A percentile compares a stretch with the other conserved stretches of the same genome.
Evolutionary conservation across 1,139 yeast genomes (phyloP).

Genomic region (Saccharomyces hybrid): DNA sequence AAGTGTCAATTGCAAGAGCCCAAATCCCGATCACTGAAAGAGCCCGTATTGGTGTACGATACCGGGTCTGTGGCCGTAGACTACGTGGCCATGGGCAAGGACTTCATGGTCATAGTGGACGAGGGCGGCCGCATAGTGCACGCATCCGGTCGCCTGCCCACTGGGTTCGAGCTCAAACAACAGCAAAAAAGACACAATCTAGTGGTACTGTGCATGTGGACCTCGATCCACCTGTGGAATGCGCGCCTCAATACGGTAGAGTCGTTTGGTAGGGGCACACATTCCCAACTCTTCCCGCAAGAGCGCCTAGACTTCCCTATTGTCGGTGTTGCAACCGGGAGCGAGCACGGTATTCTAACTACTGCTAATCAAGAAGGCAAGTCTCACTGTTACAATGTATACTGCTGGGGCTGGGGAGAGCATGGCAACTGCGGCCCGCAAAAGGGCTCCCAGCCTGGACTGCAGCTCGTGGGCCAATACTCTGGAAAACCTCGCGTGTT

Average conservation of each 20-base stretch:
- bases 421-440: conserved; percentile 84
- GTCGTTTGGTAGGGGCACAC: conserved; percentile 70
- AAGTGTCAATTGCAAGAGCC: conserved; percentile 54
- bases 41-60: conserved; percentile 23
- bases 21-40: conserved; percentile 24
- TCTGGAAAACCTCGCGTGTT: conserved; percentile 8
- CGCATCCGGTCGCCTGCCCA: conserved; percentile 31
- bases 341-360: conserved; percentile 72
- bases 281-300: conserved; percentile 53
- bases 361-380: conserved; percentile 26
- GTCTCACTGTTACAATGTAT: conserved; percentile 23
- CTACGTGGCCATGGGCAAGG: conserved; percentile 28
- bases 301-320: conserved; percentile 2
- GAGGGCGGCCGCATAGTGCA: conserved; percentile 12
- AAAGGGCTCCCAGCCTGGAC: conserved; percentile 7
- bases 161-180: conserved; percentile 7
- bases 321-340: conserved; percentile 48
- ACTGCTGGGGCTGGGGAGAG: conserved; percentile 98
- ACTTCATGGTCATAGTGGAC: conserved; percentile 18
- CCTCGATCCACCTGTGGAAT: conserved; percentile 51
- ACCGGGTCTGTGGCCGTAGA: conserved; percentile 7
- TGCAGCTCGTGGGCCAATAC: neutral
- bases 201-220: conserved; percentile 63
- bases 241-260: conserved; percentile 21
- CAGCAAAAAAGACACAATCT: conserved; percentile 8